Base-by-base conservation (phyloP, 176 grass and related monocot genomes). In the Olyra latifolia region DNA sequence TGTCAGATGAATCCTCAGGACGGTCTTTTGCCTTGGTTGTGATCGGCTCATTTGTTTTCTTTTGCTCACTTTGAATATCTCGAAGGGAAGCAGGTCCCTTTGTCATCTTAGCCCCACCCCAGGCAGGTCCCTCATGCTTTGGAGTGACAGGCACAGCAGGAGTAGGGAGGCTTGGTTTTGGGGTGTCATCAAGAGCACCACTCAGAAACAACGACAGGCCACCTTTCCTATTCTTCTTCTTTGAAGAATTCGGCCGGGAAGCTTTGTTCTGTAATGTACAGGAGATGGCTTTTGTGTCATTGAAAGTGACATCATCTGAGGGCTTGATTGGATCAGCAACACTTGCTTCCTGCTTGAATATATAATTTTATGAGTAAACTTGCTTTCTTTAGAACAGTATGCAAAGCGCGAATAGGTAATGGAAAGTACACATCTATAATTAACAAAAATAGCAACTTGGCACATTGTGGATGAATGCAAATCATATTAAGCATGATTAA, bases 51-150 rank as follows among this genome's bases (percentile, higher is more conserved):
- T 84, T 84, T 82, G 39, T 91, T 81, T 91, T 93, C 38, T 56
- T 99, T 81, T 99, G 97, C 74, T 99, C 97, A 6, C 82, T 90
- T 66, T 99, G 97, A 81, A 99, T 99, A 81, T 95, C 97, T 30
- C 78, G 88, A 88, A 99, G 93, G 40, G 90, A 91, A 83, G 90
- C 80, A 66, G 44, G 91, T 10, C 90, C 96, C 71, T 84, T 90
- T 10, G 84, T 64, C 62, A 91, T 76, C 80, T 96, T 99, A 62
- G 49, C 88, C 25, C 96, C 96, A 82, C 96, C 96, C 96, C 96
- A 99, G 41, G 88, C 96, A 68, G 90, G 96, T 67, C 90, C 92
- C 67, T 99, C 96, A 72, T 70, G 76, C 81, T 99, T 99, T 3
- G 88, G 92, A 10, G 74, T 78, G 61, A 69, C 72, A 74, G 8